Evolutionary conservation across 2,329 filamentous ascomycete species (phyloP).

Genomic region (Verticillium nonalfalfae): DNA sequence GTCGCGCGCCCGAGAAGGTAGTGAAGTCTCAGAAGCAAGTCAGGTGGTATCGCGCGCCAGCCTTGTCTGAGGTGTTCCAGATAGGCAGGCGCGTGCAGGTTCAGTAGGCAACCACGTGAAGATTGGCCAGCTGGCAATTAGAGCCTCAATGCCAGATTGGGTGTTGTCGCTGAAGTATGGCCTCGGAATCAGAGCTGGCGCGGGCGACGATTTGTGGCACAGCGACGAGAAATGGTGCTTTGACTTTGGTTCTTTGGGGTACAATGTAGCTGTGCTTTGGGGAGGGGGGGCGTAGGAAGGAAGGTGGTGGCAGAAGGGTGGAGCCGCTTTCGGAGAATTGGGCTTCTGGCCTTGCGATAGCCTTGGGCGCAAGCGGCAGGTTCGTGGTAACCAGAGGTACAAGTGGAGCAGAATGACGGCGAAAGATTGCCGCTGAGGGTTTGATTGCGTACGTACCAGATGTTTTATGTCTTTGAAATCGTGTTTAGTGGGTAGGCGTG

Average conservation of each 20-base stretch:
- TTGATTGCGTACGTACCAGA: slow-evolving; percentile 8
- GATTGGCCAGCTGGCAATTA: not conserved
- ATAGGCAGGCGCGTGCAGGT: not conserved
- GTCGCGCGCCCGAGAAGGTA: not conserved
- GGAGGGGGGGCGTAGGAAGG: too few species aligned
- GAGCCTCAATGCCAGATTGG: not conserved
- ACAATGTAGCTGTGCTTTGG: not conserved
- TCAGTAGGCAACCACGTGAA: not conserved
- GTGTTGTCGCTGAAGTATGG: not conserved
- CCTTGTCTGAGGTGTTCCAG: not conserved
- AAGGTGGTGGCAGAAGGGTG: not conserved
- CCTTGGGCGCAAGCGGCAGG: not conserved
- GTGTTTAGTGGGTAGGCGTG: not conserved
- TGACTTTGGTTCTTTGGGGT: not conserved
- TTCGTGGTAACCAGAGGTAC: not conserved
- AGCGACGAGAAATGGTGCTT: not conserved
- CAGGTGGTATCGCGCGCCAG: not conserved
- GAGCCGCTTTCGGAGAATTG: not conserved
- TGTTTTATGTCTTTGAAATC: not conserved
- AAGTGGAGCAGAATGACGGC: not conserved
- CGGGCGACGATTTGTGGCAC: not conserved
- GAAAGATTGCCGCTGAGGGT: not conserved
- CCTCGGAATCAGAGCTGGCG: not conserved
- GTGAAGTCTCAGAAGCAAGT: not conserved
- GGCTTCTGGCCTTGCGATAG: not conserved